Conservation (phyloP, 1,139 yeast species). For the Yamadazyma atmosphaerica region DNA sequence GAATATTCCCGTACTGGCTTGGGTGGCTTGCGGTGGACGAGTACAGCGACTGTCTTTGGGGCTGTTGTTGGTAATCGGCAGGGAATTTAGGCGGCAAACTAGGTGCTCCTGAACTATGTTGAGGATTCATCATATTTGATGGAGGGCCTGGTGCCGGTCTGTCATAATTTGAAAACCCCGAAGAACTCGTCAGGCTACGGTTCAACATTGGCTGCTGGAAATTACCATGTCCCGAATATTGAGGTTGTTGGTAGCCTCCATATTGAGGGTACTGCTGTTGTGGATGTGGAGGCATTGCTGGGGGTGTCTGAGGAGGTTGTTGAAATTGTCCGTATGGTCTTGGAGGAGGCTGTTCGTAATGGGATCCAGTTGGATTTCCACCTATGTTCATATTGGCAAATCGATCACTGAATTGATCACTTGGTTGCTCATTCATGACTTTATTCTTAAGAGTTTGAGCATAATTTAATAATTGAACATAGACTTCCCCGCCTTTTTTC, state of each 20-base stretch:
- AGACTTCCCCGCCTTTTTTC: slow-evolving; percentile 62
- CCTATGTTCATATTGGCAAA: slow-evolving; percentile 11
- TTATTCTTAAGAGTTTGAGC: slow-evolving; percentile 38
- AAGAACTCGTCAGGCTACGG: slow-evolving; percentile 9
- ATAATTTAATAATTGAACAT: slow-evolving; percentile 52
- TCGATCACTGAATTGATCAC: slow-evolving; percentile 8
- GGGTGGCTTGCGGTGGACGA: slow-evolving; percentile 7
- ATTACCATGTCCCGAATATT: slow-evolving; percentile 3
- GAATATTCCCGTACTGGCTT: slow-evolving; percentile 6
- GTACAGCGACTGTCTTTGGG: slow-evolving; percentile 18
- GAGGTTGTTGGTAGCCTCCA: slow-evolving; percentile 3
- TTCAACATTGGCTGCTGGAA: slow-evolving; percentile 13
- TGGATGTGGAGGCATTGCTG: slow-evolving; percentile 2
- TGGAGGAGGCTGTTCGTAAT: too few species aligned
- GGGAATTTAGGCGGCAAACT: slow-evolving; percentile 9
- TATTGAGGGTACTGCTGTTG: slow-evolving; percentile 7
- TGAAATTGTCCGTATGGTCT: too few species aligned
- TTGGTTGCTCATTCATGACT: slow-evolving; percentile 17
- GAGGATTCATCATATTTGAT: slow-evolving; percentile 1
- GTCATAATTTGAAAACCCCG: slow-evolving; percentile 5
- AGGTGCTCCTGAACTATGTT: slow-evolving; percentile 5
- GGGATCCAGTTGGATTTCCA: too few species aligned
- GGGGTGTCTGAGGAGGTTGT: neutral
- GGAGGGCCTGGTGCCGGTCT: slow-evolving; percentile 13
- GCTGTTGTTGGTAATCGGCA: slow-evolving; percentile 14